These are phyloP conservation scores for Pholiota adiposa DNA, from an alignment of 1,284 basidiomycete species.

Conservation along the genomic window DNA sequence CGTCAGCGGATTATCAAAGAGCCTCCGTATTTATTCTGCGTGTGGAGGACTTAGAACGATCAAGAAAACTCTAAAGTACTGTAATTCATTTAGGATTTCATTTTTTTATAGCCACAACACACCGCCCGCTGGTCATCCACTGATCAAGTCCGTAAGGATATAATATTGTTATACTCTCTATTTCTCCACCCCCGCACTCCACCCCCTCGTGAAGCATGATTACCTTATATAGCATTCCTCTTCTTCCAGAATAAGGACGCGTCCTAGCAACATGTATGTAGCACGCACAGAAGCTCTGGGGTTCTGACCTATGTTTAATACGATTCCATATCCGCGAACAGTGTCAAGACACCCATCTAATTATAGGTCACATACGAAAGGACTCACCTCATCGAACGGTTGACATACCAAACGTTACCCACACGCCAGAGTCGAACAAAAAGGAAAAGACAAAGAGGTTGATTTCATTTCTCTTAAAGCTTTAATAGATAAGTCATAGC, in stretches of 20 bases:
- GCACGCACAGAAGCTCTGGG: neutral
- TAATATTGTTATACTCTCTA: neutral
- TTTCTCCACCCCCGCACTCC: neutral
- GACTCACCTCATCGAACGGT: neutral
- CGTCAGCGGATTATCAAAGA: neutral
- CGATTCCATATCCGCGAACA: neutral
- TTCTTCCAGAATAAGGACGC: neutral
- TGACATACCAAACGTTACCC: neutral
- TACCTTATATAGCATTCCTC: neutral
- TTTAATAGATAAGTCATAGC: neutral
- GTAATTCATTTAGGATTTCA: neutral
- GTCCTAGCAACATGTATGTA: neutral
- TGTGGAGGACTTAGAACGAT: neutral
- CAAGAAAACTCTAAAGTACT: neutral
- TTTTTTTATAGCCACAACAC: no score
- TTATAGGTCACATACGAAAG: neutral
- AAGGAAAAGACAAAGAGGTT: neutral
- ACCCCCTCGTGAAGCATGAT: neutral
- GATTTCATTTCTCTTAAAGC: neutral
- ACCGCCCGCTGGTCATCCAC: no score
- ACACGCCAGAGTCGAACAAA: neutral
- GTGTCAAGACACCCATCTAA: neutral
- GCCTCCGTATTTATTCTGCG: neutral
- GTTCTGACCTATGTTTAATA: neutral
- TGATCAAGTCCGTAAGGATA: no score